Conservation (phyloP, 2,329 filamentous ascomycete genomes). For the Diplodia sapinea region DNA sequence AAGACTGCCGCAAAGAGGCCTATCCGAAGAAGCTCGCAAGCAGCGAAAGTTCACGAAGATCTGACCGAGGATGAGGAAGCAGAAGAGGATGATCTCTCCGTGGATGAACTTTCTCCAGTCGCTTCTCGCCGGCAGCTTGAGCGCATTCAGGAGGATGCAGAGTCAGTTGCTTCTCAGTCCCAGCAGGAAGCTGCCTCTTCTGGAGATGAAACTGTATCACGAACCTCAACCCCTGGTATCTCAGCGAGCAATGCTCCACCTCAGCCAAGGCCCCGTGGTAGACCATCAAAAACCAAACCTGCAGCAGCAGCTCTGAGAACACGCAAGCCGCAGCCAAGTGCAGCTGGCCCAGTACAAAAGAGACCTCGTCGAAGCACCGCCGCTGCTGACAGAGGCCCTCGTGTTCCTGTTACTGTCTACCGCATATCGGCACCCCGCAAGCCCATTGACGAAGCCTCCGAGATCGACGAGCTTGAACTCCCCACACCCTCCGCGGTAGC, state of each 20-base stretch:
- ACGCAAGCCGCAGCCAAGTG: conserved; percentile 30
- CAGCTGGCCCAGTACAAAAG: conserved; percentile 36
- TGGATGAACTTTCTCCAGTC: conserved; percentile 20
- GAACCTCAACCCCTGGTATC: not conserved
- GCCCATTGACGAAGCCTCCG: conserved; percentile 35
- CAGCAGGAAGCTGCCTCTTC: conserved; percentile 33
- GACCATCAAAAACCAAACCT: conserved; percentile 23
- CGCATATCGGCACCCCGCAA: conserved; percentile 36
- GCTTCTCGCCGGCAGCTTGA: not conserved
- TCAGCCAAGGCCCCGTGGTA: conserved; percentile 28
- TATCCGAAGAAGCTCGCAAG: not conserved
- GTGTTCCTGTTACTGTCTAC: conserved; percentile 42
- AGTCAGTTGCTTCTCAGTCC: conserved; percentile 31
- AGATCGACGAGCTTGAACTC: conserved; percentile 41
- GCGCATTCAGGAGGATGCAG: conserved; percentile 2
- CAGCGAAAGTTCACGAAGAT: not conserved
- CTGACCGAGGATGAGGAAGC: not conserved
- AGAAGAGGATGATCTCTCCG: conserved; percentile 31
- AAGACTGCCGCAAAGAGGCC: not conserved
- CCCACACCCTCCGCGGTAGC: conserved; percentile 49
- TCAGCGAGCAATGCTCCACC: conserved; percentile 24
- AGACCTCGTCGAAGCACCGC: conserved; percentile 35
- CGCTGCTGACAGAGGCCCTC: not conserved
- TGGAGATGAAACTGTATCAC: conserved; percentile 11
- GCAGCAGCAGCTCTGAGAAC: conserved; percentile 33